Evolutionary conservation across 176 grass and related monocot species (phyloP), one percentile per base, ranked within the genome.

Genomic region (Oropetium thomaeum): DNA sequence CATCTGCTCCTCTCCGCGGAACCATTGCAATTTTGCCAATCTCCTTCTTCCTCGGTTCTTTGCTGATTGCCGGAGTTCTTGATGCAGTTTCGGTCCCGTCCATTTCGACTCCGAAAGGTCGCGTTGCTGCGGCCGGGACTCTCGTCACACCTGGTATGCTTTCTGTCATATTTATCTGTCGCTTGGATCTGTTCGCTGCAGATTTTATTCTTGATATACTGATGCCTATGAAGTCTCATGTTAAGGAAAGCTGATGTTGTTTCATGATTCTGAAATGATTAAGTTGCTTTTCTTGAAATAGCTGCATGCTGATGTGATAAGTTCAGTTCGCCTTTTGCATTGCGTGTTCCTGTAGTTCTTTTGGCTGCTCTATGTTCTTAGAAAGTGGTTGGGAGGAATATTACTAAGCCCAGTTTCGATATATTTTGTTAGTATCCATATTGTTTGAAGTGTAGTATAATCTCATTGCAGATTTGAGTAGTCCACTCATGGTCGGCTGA

Each of bases 51-150:
- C 10, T 6, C 7, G 22, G 63, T 69, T 48, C 76, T 80, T 43
- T 32, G 64, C 23, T 74, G 63, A 86, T 75, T 43, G 26, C 5
- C 27, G 9, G 65, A 14, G 82, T 10, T 47, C 41, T 20, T 53
- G 65, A 54, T 26, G 29, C 30, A 13, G 38, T 31, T 52, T 65
- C 29, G 13, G 70, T 20, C 22, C 75, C 30, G 33, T 30, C 38
- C 58, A 10, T 78, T 22, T 16, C 42, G 5, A 9, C 53, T 65
- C 28, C 5, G n/a, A 45, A n/a, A 44, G 35, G 9, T 20, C 11
- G 43, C 4, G 44, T 63, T 31, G 7, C 59, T 14, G 54, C 63
- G 63, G 9, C 70, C 26, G 44, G 71, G 64, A 47, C 16, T 51
- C 54, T 84, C n/a, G 7, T 78, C 47, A 16, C 53, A 26, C 53